Evolutionary conservation across 768 basidiomycete species (phyloP).

Genomic region (Termitomyces sp.): DNA sequence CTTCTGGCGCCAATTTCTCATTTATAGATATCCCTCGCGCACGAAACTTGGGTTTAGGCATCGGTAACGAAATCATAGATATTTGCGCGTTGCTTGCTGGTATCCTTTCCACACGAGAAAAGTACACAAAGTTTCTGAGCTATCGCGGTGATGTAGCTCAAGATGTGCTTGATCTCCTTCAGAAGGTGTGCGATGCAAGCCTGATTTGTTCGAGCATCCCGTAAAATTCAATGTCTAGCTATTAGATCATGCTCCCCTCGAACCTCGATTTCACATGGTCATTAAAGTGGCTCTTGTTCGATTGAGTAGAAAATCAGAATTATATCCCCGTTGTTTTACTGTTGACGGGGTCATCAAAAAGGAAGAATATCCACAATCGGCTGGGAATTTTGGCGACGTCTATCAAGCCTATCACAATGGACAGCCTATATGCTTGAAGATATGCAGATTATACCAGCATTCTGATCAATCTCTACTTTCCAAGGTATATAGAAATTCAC

Average conservation of each 20-base stretch:
- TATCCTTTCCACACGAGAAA: neutral
- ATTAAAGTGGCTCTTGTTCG: constrained; percentile 17
- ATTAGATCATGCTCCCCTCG: constrained; percentile 16
- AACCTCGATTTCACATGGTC: constrained; percentile 5
- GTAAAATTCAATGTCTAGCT: constrained; percentile 1
- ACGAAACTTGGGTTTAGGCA: neutral
- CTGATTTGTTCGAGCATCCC: neutral
- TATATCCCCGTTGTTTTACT: constrained; percentile 24
- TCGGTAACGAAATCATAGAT: neutral
- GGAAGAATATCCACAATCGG: constrained; percentile 12
- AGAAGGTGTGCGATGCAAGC: neutral
- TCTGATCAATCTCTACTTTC: constrained; percentile 17
- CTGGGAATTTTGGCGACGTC: constrained; percentile 27
- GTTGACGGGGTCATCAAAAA: constrained; percentile 8
- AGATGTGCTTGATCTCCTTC: neutral
- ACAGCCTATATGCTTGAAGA: constrained; percentile 24
- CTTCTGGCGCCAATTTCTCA: neutral
- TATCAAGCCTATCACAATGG: constrained; percentile 21
- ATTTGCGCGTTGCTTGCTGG: neutral
- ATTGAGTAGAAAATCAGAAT: constrained; percentile 21
- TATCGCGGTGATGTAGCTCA: neutral
- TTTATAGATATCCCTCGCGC: neutral
- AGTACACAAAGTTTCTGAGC: neutral
- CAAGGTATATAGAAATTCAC: constrained; percentile 16
- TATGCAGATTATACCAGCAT: constrained; percentile 22